Conservation (phyloP, 306 rosid species). For the Fagus sylvatica region DNA sequence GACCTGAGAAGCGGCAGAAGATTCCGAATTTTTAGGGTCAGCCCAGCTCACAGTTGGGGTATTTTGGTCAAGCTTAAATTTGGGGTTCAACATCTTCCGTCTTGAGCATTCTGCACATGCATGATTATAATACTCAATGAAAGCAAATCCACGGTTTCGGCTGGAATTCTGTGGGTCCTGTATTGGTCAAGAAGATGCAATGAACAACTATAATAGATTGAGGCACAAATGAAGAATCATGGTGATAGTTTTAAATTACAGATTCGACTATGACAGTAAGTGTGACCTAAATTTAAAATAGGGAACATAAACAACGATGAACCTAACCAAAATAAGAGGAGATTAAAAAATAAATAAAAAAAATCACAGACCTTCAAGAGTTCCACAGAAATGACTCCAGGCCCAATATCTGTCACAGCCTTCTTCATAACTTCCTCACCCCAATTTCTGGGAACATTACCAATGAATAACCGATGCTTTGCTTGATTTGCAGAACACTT, state of each 20-base stretch:
- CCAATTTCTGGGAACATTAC: conserved; percentile 73
- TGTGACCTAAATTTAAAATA: neutral
- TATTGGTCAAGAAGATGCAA: conserved; percentile 24
- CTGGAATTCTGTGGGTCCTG: conserved; percentile 57
- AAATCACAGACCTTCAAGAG: conserved; percentile 51
- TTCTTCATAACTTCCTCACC: conserved; percentile 54
- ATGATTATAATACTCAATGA: conserved; percentile 63
- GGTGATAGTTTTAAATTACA: neutral
- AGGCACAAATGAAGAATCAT: conserved; percentile 15
- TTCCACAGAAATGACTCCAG: conserved; percentile 65
- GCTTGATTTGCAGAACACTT: conserved; percentile 66
- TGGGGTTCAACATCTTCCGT: conserved; percentile 64
- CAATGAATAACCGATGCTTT: conserved; percentile 65
- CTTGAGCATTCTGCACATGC: conserved; percentile 70
- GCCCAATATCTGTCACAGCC: conserved; percentile 51
- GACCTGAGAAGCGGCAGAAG: conserved; percentile 63
- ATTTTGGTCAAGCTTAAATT: conserved; percentile 60
- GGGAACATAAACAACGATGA: conserved; percentile 5
- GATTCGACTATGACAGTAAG: neutral
- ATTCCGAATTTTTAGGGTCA: conserved; percentile 65
- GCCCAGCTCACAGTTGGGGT: conserved; percentile 79
- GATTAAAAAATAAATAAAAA: neutral
- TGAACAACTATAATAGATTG: conserved; percentile 8
- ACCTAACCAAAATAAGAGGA: neutral
- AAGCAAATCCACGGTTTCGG: conserved; percentile 63